These are phyloP conservation scores for Inga leiocalycina DNA, from an alignment of 306 rosid genomes.

Conservation along the genomic window DNA sequence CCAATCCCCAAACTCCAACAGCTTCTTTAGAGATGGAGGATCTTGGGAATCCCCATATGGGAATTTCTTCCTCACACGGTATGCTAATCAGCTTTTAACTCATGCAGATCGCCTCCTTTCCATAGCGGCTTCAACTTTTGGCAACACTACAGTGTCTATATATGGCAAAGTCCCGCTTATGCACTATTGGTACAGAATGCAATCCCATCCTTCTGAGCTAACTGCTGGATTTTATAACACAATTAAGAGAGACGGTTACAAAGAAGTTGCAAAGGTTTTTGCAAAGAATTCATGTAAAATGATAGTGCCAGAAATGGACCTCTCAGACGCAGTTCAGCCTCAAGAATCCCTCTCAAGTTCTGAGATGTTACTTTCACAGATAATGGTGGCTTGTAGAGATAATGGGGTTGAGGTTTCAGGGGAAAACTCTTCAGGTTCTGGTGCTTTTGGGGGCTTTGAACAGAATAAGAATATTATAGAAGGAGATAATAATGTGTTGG, in stretches of 20 bases:
- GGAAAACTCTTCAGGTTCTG: conserved; percentile 58
- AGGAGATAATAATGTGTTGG: conserved; percentile 48
- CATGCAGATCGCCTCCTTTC: neutral
- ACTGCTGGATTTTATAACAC: neutral
- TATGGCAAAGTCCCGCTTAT: neutral
- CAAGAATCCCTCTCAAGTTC: conserved; percentile 37
- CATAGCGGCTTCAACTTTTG: neutral
- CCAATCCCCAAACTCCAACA: neutral
- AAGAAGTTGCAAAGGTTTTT: conserved; percentile 63
- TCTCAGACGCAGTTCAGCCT: conserved; percentile 61
- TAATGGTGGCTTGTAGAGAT: conserved; percentile 55
- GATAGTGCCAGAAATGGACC: conserved; percentile 84
- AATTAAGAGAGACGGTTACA: conserved; percentile 33
- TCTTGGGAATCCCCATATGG: neutral
- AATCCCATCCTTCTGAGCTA: neutral
- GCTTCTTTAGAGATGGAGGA: neutral
- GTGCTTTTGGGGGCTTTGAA: conserved; percentile 28
- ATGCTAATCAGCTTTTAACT: neutral
- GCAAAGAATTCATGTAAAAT: conserved; percentile 73
- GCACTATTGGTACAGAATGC: neutral
- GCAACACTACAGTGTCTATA: neutral
- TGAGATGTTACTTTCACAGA: conserved; percentile 54
- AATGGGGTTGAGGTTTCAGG: conserved; percentile 69
- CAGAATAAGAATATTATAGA: conserved; percentile 54
- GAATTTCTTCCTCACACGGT: neutral